Base-by-base conservation (phyloP, 2,329 filamentous ascomycete species). In the Dactylellina parvicollis region DNA sequence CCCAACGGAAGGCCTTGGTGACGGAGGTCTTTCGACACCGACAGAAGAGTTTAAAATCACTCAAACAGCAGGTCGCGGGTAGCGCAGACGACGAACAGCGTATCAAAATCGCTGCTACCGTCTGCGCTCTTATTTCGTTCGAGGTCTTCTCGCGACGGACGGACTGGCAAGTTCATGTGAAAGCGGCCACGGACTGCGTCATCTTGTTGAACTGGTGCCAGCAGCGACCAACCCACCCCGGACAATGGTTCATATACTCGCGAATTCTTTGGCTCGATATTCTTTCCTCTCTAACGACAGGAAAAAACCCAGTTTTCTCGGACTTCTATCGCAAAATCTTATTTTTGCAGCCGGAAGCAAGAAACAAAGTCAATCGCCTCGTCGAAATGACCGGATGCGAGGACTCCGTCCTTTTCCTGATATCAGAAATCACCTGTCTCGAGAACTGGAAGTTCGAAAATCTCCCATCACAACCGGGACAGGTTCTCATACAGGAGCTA, bases 161-260 rank as follows among this genome's bases (percentile, higher is more conserved):
- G 5, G 64, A 69, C 49, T 74, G 70, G 70, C 47, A 44, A 42
- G 62, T 74, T 12, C 70, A 74, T 26, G 70, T 74, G n/a, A 74
- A 74, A 46, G 70, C 70, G 4, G 70, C 70, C 1, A 74, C 62
- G 2, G 70, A 74, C n/a, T 74, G 70, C 32, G 62, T 74, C 3
- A 30, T 62, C 12, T 50, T 67, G 4, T 12, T 74, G 2, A 64
- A 74, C 22, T 74, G 70, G 70, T 67, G 61, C 26, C 3, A 59
- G 5, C n/a, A 57, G n/a, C 62, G 28, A 4, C 70, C 70, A n/a
- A 64, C 56, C 9, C 55, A 74, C 18, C 56, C 70, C 14, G 70
- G 62, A 10, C 49, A 74, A 46, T 74, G 70, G 70, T 74, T 74
- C 42, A 74, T 74, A 10, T 74, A 62, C 28, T 74, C 70, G 16